Base-by-base conservation (phyloP, 495 filamentous ascomycete species). In the Neurospora intermedia region DNA sequence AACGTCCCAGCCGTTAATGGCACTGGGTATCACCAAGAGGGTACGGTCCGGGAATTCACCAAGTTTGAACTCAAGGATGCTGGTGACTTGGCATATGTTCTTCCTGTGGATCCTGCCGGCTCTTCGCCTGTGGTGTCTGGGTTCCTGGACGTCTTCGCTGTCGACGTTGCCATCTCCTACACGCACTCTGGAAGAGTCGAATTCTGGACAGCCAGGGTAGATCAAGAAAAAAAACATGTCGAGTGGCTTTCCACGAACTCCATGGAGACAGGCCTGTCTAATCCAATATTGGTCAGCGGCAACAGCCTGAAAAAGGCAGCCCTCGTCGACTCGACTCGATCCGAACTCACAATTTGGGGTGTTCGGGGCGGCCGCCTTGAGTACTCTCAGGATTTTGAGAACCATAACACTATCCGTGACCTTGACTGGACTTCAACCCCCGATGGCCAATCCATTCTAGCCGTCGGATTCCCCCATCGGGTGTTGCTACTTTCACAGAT, bases 341-440 rank as follows among this genome's bases (percentile, higher is more conserved):
- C 91, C n/a, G 88, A 89, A 70, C 80, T 98, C 72, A 96, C 93
- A 0, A 96, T 98, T 71, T 98, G 95, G 95, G 94, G 97, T 78
- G 92, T 91, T 6, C 88, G 90, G 75, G 92, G 91, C 69, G 89
- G 89, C 2, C 91, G 93, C 78, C 84, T 98, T 3, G 95, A 98
- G 80, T 94, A 92, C 78, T 85, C 90, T 71, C 88, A 94, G 72
- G 85, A 88, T 59, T 96, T 93, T 75, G 88, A 91, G 72, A 83
- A 85, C 27, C 84, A 89, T 73, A 93, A 96, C 73, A 87, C 87
- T 18, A 94, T 98, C 43, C 87, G 89, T 74, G 95, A 97, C 77
- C 86, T 98, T 9, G 94, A 97, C 78, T 98, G 95, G 95, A 95
- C 94, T 2, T 94, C 92, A 9, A 97, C 95, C 0, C 94, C 95